Conservation (phyloP, 208 protist genomes). For the Leishmania lainsoni region DNA sequence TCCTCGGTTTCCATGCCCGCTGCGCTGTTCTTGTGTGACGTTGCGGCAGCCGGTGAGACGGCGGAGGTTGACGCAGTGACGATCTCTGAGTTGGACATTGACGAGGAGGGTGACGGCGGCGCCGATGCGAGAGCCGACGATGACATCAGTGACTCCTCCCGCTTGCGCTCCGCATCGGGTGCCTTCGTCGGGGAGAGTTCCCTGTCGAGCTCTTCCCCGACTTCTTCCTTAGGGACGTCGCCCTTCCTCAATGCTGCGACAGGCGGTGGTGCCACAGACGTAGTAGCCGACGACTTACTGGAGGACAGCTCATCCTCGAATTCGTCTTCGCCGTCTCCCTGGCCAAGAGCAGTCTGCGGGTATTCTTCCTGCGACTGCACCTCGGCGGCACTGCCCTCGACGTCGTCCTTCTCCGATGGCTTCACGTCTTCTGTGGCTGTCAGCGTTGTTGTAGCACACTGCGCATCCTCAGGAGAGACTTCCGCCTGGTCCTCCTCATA, state of each 20-base stretch:
- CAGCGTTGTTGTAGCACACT: too few relatives aligned
- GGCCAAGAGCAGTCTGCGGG: too few relatives aligned
- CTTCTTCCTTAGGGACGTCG: neutral
- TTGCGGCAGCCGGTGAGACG: slow-evolving; percentile 3
- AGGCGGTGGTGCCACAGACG: neutral
- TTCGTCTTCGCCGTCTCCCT: slow-evolving; percentile 25
- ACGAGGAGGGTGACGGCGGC: slow-evolving; percentile 4
- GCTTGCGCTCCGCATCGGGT: slow-evolving; percentile 2
- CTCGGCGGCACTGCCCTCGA: neutral
- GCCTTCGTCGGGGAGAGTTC: slow-evolving; percentile 7
- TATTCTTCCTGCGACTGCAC: too few relatives aligned
- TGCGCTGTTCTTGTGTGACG: neutral
- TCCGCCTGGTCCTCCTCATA: neutral
- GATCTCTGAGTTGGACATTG: neutral
- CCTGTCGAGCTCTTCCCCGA: neutral
- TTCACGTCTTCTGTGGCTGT: neutral
- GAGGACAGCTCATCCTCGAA: slow-evolving; percentile 31
- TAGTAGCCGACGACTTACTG: slow-evolving; percentile 8
- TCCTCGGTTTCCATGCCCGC: neutral
- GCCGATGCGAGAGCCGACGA: neutral
- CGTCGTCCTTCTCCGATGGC: neutral
- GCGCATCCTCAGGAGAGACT: neutral
- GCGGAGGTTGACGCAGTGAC: neutral
- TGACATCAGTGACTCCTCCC: neutral
- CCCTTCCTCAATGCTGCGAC: neutral